phyloP scores from a whole-genome alignment of 345 rosid genomes.

The Populus ilicifolia region DNA sequence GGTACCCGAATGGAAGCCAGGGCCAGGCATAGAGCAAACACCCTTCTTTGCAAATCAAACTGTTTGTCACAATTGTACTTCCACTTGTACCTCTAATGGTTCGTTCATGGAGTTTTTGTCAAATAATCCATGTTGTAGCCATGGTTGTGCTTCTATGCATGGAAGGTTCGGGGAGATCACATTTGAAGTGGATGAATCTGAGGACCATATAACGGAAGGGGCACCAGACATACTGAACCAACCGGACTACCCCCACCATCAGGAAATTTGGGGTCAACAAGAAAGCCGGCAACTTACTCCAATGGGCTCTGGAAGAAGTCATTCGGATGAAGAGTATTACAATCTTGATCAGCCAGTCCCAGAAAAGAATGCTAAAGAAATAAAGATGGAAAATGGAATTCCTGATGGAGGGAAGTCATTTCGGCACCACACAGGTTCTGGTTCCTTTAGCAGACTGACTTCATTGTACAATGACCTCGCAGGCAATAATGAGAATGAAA shows the following conservation, averaged over 20 bases:
- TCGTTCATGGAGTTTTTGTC: slow-evolving; percentile 50
- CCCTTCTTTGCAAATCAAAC: slow-evolving; percentile 48
- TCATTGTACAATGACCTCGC: slow-evolving; percentile 27
- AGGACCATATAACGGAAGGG: slow-evolving; percentile 31
- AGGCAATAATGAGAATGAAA: slow-evolving; percentile 37
- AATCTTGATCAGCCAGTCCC: slow-evolving; percentile 29
- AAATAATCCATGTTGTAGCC: slow-evolving; percentile 44
- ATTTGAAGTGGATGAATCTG: slow-evolving; percentile 45
- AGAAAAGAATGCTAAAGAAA: slow-evolving; percentile 16
- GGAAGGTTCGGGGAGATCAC: slow-evolving; percentile 84
- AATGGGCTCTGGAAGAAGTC: slow-evolving; percentile 45
- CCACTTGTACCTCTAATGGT: slow-evolving; percentile 65
- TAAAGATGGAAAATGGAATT: slow-evolving; percentile 23
- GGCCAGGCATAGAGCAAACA: slow-evolving; percentile 65
- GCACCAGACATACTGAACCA: slow-evolving; percentile 26
- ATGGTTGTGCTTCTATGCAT: slow-evolving; percentile 71
- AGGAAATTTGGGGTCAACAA: slow-evolving; percentile 63
- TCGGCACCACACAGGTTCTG: slow-evolving; percentile 27
- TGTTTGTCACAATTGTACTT: slow-evolving; percentile 60
- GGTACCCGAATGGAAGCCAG: slow-evolving; percentile 74
- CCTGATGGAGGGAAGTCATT: slow-evolving; percentile 24
- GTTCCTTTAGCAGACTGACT: slow-evolving; percentile 31
- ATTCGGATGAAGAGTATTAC: slow-evolving; percentile 57
- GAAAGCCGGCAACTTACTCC: slow-evolving; percentile 75
- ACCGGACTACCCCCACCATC: slow-evolving; percentile 29